Evolutionary conservation across 2,329 filamentous ascomycete species (phyloP).

Genomic region (Albophoma yamanashiensis): DNA sequence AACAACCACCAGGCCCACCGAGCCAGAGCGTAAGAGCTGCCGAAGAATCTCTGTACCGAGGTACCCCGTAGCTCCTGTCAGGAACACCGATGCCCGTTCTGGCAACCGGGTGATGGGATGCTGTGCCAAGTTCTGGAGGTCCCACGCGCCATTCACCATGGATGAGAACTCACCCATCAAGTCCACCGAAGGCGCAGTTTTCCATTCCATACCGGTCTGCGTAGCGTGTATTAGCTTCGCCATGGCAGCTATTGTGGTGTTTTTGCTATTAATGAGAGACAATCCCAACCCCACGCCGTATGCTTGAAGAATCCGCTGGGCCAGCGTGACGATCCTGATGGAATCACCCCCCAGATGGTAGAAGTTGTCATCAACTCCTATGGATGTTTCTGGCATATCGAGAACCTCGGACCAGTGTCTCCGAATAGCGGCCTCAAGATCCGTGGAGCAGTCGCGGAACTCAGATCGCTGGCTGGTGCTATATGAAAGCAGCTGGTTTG

Average conservation of each 20-base stretch:
- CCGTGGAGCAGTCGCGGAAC: constrained; percentile 1
- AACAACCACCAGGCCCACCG: constrained; percentile 45
- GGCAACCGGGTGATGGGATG: background rate
- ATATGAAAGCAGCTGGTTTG: background rate
- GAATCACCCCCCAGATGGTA: constrained; percentile 9
- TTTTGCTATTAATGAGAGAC: background rate
- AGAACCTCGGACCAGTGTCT: constrained; percentile 8
- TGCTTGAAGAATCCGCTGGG: background rate
- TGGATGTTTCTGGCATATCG: constrained; percentile 1
- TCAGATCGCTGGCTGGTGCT: background rate
- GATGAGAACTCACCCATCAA: background rate
- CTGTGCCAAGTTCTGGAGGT: background rate
- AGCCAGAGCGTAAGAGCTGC: constrained; percentile 51
- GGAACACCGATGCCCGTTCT: constrained; percentile 46
- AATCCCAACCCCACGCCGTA: background rate
- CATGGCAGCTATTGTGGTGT: background rate
- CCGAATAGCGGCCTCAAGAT: constrained; percentile 9
- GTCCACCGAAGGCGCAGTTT: background rate
- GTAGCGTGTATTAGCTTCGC: background rate
- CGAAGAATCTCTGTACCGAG: constrained; percentile 67
- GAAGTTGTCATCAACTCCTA: constrained; percentile 8
- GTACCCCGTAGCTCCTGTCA: constrained; percentile 71
- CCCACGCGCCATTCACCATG: background rate
- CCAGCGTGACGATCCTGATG: constrained; percentile 1
- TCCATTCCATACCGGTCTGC: background rate